These are phyloP conservation scores for Globisporangium acanthophoron DNA, from an alignment of 352 stramenopile genomes.

Conservation along the genomic window DNA sequence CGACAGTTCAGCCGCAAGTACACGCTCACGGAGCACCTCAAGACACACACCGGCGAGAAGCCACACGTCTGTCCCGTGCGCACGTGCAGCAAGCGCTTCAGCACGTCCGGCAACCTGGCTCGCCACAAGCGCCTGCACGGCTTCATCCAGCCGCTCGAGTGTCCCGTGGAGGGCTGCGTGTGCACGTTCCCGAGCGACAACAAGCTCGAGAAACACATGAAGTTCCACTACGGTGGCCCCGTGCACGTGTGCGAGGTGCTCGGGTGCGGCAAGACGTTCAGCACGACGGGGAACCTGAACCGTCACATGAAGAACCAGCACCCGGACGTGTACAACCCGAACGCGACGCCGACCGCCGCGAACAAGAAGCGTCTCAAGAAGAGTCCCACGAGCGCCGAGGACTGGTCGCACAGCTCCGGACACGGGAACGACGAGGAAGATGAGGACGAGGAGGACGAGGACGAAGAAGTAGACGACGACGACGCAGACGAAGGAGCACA, in stretches of 20 bases:
- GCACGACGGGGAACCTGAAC: slow-evolving; percentile 43
- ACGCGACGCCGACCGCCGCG: slow-evolving; percentile 2
- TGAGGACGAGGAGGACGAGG: slow-evolving; percentile 1
- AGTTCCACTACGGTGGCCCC: slow-evolving; percentile 32
- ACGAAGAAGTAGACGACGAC: background rate
- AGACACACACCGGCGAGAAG: slow-evolving; percentile 57
- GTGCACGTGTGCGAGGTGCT: slow-evolving; percentile 33
- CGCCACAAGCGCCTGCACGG: slow-evolving; percentile 48
- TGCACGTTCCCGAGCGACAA: slow-evolving; percentile 34
- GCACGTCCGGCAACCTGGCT: slow-evolving; percentile 44
- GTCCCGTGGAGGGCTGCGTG: slow-evolving; percentile 23
- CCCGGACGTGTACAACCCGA: slow-evolving; percentile 9
- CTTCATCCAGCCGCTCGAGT: slow-evolving; percentile 32
- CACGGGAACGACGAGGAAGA: slow-evolving; percentile 3
- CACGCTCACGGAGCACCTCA: slow-evolving; percentile 47
- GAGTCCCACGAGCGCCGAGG: slow-evolving; percentile 10
- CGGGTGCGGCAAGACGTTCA: slow-evolving; percentile 39
- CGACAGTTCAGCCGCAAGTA: slow-evolving; percentile 44
- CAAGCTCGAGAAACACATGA: slow-evolving; percentile 49
- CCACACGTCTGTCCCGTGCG: slow-evolving; percentile 41
- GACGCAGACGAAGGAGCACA: background rate
- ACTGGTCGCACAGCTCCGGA: slow-evolving; percentile 8
- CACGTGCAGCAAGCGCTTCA: slow-evolving; percentile 45
- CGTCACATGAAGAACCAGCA: slow-evolving; percentile 24
- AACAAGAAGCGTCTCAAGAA: slow-evolving; percentile 3